Conservation (phyloP, 306 rosid species). For the Acacia crassicarpa region DNA sequence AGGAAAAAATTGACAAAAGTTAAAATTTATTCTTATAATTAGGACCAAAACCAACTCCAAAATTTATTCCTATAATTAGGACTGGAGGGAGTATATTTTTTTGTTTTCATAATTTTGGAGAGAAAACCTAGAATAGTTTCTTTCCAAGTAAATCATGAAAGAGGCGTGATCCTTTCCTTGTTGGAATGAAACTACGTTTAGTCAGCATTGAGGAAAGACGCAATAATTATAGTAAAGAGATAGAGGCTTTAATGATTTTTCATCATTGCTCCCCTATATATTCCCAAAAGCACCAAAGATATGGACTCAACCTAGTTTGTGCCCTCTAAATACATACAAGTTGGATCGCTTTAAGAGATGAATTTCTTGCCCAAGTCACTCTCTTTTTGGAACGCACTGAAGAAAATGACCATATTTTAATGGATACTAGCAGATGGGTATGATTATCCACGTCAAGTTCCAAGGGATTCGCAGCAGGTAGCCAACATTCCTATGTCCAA, state of each 20-base stretch:
- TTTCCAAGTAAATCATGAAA: background rate
- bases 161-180: background rate
- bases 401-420: background rate
- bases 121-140: background rate
- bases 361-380: constrained; percentile 4
- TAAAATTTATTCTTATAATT: no score
- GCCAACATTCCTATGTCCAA: background rate
- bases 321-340: background rate
- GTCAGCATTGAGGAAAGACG: constrained; percentile 15
- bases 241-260: constrained; percentile 25
- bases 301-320: background rate
- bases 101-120: background rate
- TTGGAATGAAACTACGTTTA: constrained; percentile 5
- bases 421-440: background rate
- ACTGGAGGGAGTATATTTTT: no score
- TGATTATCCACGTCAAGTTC: constrained; percentile 12
- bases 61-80: no score
- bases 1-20: no score
- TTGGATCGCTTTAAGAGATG: background rate
- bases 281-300: background rate
- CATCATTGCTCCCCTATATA: background rate
- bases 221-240: constrained; percentile 19
- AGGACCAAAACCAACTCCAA: no score
- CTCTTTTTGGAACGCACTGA: background rate
- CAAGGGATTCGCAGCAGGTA: background rate